These are phyloP conservation scores for Trichocomaceae sp. DNA, from an alignment of 2,329 filamentous ascomycete genomes.

Conservation along the genomic window DNA sequence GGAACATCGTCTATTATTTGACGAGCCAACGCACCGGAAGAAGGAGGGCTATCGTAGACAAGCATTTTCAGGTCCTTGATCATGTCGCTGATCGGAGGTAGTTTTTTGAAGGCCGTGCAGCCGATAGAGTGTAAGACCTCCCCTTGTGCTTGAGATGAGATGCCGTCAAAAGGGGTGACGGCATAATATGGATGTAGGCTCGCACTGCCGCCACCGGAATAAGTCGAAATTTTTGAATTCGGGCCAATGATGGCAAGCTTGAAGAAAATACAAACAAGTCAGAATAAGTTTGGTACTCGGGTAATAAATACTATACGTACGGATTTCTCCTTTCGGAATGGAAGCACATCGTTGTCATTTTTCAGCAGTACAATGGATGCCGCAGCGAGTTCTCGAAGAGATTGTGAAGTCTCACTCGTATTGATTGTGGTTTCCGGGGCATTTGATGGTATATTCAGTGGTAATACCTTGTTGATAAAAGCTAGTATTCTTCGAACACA, in stretches of 20 bases:
- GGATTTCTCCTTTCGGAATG: slow-evolving; percentile 36
- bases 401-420: slow-evolving; percentile 55
- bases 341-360: slow-evolving; percentile 59
- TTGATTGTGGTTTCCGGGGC: slow-evolving; percentile 50
- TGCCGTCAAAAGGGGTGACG: neutral
- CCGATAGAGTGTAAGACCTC: neutral
- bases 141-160: slow-evolving; percentile 5
- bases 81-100: slow-evolving; percentile 19
- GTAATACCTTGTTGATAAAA: slow-evolving; percentile 54
- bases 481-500: slow-evolving; percentile 52
- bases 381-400: slow-evolving; percentile 60
- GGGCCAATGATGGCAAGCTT: slow-evolving; percentile 49
- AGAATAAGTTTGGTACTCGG: neutral
- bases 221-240: slow-evolving; percentile 43
- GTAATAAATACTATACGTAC: neutral
- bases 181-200: slow-evolving; percentile 44
- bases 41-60: slow-evolving; percentile 23
- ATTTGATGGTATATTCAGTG: slow-evolving; percentile 28
- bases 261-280: slow-evolving; percentile 24
- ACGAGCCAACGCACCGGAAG: neutral
- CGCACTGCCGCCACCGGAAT: slow-evolving; percentile 60
- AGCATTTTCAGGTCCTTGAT: slow-evolving; percentile 12
- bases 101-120: slow-evolving; percentile 15
- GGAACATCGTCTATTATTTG: neutral
- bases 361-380: slow-evolving; percentile 68